phyloP scores from a whole-genome alignment of 352 stramenopile genomes.

The Albugo candida region DNA sequence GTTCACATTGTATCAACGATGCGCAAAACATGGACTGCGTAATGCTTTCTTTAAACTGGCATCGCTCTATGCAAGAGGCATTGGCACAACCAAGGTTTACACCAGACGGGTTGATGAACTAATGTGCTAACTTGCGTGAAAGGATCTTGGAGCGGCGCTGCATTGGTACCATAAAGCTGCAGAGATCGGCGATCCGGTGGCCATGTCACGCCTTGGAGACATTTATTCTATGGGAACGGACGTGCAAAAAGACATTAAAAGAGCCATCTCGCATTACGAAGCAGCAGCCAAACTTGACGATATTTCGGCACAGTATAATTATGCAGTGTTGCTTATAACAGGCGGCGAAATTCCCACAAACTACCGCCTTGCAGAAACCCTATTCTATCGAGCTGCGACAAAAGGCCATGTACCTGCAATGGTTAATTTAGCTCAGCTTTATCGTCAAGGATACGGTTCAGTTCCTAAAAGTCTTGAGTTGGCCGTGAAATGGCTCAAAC shows the following conservation, averaged over 20 bases:
- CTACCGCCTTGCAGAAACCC: slow-evolving; percentile 35
- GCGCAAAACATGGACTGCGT: slow-evolving; percentile 34
- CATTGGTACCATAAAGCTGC: slow-evolving; percentile 62
- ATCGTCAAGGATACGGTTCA: slow-evolving; percentile 38
- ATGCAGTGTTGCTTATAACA: slow-evolving; percentile 47
- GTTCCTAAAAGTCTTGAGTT: slow-evolving; percentile 41
- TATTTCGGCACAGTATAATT: slow-evolving; percentile 53
- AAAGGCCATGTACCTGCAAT: slow-evolving; percentile 76
- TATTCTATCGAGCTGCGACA: slow-evolving; percentile 52
- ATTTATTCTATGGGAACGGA: slow-evolving; percentile 35
- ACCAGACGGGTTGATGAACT: too few species aligned
- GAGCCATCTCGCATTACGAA: slow-evolving; percentile 46
- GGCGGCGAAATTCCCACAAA: slow-evolving; percentile 38
- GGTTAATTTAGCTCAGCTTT: slow-evolving; percentile 76
- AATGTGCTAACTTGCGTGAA: slow-evolving; percentile 1
- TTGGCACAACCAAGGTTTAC: slow-evolving; percentile 41
- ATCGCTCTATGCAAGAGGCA: slow-evolving; percentile 63
- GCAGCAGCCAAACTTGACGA: slow-evolving; percentile 38
- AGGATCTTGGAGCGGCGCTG: slow-evolving; percentile 48
- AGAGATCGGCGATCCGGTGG: slow-evolving; percentile 43
- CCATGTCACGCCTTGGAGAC: slow-evolving; percentile 52
- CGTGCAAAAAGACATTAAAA: slow-evolving; percentile 24
- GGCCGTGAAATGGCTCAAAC: slow-evolving; percentile 51
- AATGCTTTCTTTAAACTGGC: slow-evolving; percentile 64
- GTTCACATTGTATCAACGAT: slow-evolving; percentile 57